Evolutionary conservation across 495 filamentous ascomycete genomes (phyloP), one percentile per base, ranked within the genome.

Genomic region (Astrothelium macrocarpum): DNA sequence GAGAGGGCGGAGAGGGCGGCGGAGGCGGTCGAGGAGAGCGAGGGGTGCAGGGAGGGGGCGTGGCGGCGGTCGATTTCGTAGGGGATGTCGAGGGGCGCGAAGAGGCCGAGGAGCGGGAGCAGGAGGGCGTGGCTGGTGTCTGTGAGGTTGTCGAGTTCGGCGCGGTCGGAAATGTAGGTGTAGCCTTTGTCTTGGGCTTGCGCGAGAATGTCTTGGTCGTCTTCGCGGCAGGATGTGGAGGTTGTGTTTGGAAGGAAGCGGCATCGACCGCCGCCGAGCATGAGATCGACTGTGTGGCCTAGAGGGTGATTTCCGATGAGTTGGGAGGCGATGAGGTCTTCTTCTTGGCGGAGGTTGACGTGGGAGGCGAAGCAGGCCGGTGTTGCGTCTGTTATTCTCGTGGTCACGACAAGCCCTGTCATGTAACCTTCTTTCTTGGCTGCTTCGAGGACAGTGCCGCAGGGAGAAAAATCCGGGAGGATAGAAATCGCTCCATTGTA

Each of bases 401-500:
- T 98, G 1, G 94, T 98, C 23, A 97, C 94, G 9, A 97, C 94
- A 70, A 98, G 72, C 9, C 95, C 94, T 0, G 94, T 98, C 76
- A 86, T 87, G 67, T 96, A 97, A 1, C 94, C 94, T 1, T 87
- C 88, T 70, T 85, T 81, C 75, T 96, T 91, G 60, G 94, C 94
- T 0, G 94, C 94, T 78, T 98, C 94, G 28, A 98, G 82, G 1
- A 98, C 90, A 1, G 91, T 96, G 2, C 93, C 95, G 71, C 94
- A 98, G 1, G 94, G 91, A 2, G 83, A 82, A 71, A 86, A 85
- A 71, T 93, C 86, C 0, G 92, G 91, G 16, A 93, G 79, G 67
- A 95, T 87, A 18, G 91, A 88, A 67, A 98, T 97, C 60, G 94
- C 94, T 18, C 89, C 90, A 72, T 98, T 98, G 75, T 97, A 98